Evolutionary conservation across 352 stramenopile species (phyloP).

Genomic region (Pythium guiyangense): DNA sequence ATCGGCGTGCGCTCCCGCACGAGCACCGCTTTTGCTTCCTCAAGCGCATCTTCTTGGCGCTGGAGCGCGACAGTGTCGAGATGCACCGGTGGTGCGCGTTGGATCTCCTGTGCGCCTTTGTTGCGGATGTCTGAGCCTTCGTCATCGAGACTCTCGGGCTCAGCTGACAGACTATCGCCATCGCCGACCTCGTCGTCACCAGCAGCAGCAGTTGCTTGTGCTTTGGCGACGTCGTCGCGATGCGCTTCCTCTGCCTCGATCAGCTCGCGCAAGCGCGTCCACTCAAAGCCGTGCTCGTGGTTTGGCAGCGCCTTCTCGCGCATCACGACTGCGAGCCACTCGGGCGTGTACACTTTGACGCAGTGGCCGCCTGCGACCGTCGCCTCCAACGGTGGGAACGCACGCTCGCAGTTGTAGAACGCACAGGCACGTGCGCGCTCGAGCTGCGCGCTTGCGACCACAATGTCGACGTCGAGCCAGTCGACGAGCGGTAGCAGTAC

Average conservation of each 20-base stretch:
- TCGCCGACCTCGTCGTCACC: constrained; percentile 7
- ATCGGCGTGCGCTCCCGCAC: constrained; percentile 53
- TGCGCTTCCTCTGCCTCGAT: constrained; percentile 22
- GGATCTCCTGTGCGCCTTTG: constrained; percentile 27
- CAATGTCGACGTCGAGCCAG: constrained; percentile 39
- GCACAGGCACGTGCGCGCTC: constrained; percentile 26
- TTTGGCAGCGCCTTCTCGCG: constrained; percentile 36
- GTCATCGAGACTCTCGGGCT: constrained; percentile 8
- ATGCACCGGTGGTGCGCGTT: constrained; percentile 27
- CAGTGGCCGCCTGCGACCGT: background rate
- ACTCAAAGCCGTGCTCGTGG: constrained; percentile 23
- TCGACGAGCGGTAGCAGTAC: constrained; percentile 14
- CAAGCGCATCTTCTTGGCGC: constrained; percentile 39
- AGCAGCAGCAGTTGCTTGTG: constrained; percentile 9
- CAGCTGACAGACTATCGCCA: constrained; percentile 17
- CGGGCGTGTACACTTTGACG: constrained; percentile 43
- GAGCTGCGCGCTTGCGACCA: constrained; percentile 42
- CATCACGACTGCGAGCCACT: constrained; percentile 59
- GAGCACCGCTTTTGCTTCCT: constrained; percentile 43
- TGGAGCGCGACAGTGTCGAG: constrained; percentile 32
- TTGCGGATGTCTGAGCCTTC: constrained; percentile 51
- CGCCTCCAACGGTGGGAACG: constrained; percentile 25
- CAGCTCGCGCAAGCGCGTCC: constrained; percentile 28
- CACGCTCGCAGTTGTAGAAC: constrained; percentile 18
- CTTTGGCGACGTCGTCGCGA: constrained; percentile 16